Percentiles rank a stretch among this genome's conserved stretches.
Evolutionary conservation across 192 early-diverging fungal genomes (phyloP).

Genomic region (Ramicandelaber brevisporus): DNA sequence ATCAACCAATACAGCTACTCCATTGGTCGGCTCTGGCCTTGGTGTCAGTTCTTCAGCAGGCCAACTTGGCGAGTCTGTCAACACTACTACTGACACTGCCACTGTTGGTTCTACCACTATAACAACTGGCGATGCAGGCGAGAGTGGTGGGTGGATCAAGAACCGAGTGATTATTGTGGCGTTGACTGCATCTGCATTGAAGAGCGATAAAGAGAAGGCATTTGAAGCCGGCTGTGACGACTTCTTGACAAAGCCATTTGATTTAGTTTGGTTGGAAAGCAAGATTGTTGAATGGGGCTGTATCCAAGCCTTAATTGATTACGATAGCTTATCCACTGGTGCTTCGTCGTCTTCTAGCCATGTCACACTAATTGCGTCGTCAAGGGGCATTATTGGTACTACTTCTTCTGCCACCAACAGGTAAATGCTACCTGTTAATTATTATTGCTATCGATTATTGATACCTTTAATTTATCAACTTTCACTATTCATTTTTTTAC

Average conservation of each 20-base stretch:
- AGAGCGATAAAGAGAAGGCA: conserved; percentile 42
- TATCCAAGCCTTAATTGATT: conserved; percentile 80
- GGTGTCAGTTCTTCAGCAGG: no score
- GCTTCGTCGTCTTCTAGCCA: no score
- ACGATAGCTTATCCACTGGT: conserved; percentile 44
- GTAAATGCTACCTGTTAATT: no score
- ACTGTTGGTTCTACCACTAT: background rate
- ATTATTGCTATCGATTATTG: no score
- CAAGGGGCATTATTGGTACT: no score
- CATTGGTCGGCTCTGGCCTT: no score
- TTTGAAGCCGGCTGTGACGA: conserved; percentile 72
- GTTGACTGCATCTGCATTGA: conserved; percentile 48
- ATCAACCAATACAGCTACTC: no score
- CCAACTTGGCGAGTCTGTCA: no score
- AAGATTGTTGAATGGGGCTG: conserved; percentile 83
- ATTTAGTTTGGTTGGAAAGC: conserved; percentile 52
- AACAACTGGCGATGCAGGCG: conserved; percentile 1
- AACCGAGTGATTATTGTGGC: conserved; percentile 73
- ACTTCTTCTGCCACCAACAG: no score
- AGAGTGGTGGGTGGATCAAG: conserved; percentile 6
- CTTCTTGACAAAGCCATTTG: conserved; percentile 71
- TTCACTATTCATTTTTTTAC: no score
- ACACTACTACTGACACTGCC: background rate
- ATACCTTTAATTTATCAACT: no score
- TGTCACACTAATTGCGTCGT: no score